Base-by-base conservation (phyloP, 2,329 filamentous ascomycete species). In the Neofusicoccum sp. region DNA sequence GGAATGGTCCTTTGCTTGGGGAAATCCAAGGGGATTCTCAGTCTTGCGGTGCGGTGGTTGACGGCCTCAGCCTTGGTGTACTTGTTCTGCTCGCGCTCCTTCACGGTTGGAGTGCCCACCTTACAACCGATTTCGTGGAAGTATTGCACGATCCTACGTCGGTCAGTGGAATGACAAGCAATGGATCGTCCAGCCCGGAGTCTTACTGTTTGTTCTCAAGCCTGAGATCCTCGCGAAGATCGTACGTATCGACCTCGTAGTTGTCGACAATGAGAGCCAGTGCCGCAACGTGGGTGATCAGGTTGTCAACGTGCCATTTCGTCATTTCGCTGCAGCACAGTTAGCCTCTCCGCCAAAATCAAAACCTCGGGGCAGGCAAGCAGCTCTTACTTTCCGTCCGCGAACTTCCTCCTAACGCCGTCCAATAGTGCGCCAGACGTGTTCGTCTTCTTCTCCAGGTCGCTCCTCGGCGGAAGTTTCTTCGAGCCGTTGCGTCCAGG, bases 11-110 rank as follows among this genome's bases (percentile, higher is more conserved):
- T 69, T 68, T 78, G 71, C 78, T 89, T 92, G 1, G 93, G 95
- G 72, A 97, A 97, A 62, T 87, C 83, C 48, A 97, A 78, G 3
- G 95, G 95, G 64, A 97, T 74, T 67, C 83, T 85, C 68, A 98
- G 78, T 66, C 86, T 86, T 11, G 89, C 92, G 53, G 93, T 77
- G 62, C 76, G 82, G 63, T 86, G 85, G 60, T 85, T 85, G 20
- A 75, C 73, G 3, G 82, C 83, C 68, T 85, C 82, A 1, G 84
- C 84, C 71, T 86, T 87, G 33, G 82, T 84, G 65, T 86, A 81
- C 61, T 84, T 80, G 65, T 80, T 77, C 71, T 82, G 85, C 31
- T 73, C 71, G 51, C 74, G 70, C 60, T 84, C 80, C 16, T 70
- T 72, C 54, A 82, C 81, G 3, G 77, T 80, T 11, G 80, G 75